phyloP scores from a whole-genome alignment of 2,329 filamentous ascomycete species.

The Aureobasidium melanogenum region DNA sequence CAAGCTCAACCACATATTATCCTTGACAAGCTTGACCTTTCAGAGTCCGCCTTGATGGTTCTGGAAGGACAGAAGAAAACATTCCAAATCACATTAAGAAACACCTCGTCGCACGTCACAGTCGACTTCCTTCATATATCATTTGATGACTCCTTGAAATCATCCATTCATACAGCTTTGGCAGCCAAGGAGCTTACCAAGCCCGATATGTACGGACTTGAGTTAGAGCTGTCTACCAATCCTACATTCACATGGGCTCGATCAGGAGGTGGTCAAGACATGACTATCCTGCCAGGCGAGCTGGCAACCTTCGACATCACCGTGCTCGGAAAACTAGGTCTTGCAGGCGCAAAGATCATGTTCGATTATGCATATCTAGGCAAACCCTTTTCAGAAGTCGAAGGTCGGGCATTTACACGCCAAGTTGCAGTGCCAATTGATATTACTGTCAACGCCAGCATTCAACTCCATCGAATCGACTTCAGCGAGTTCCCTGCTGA shows the following conservation, averaged over 20 bases:
- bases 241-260: constrained; percentile 43
- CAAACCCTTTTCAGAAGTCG: constrained; percentile 55
- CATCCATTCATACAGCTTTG: constrained; percentile 64
- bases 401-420: constrained; percentile 71
- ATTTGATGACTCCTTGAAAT: constrained; percentile 80
- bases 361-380: constrained; percentile 55
- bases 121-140: constrained; percentile 82
- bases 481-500: constrained; percentile 62
- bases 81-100: constrained; percentile 74
- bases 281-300: constrained; percentile 44
- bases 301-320: constrained; percentile 31
- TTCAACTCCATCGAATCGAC: constrained; percentile 74
- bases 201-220: constrained; percentile 76
- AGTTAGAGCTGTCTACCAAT: constrained; percentile 66
- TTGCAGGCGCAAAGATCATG: constrained; percentile 29
- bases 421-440: constrained; percentile 73
- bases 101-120: constrained; percentile 59
- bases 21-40: constrained; percentile 66
- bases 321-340: constrained; percentile 74
- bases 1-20: constrained; percentile 67
- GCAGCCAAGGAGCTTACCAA: constrained; percentile 67
- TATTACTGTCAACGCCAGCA: constrained; percentile 83
- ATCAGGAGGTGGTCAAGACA: constrained; percentile 40
- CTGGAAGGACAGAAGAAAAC: constrained; percentile 76
- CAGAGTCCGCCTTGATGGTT: constrained; percentile 83